Base-by-base conservation (phyloP, 129 eudicot genomes). In the Sambucus nigra region DNA sequence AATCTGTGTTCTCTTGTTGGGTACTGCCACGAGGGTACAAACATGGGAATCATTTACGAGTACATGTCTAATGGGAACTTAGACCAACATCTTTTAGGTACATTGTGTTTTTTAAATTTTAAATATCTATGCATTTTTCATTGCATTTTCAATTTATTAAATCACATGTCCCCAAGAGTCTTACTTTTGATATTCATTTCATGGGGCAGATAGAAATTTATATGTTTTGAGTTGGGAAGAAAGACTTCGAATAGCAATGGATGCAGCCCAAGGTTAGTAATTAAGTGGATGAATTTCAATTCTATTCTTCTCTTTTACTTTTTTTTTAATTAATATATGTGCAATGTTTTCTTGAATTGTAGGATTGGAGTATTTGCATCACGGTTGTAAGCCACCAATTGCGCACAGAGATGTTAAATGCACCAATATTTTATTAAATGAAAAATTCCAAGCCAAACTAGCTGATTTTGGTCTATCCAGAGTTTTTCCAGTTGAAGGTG, bases 361-460 rank as follows among this genome's bases (percentile, higher is more conserved):
- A 82, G 86, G 92, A 14, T 58, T 82, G 54, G 75, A 68, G 64
- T 82, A 82, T 69, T 39, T 82, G 55, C 86, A 82, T 63, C 69
- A 74, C 61, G 92, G 86, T 39, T 77, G 82, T 74, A 52, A 61
- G 56, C 79, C 76, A 28, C 70, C 93, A 0, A 75, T 75, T n/a
- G 63, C 74, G 23, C 85, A 81, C 44, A 70, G 91, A 74, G 85
- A 81, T 60, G 53, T 81, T 20, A 77, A 73, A 61, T 27, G 76
- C 25, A 67, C 56, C 63, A 74, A 78, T 32, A 78, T 77, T 44
- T 68, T 82, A 65, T 25, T 82, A 24, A 59, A 66, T 7, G 73
- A 55, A 20, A 50, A 68, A 6, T 71, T 70, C 33, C 82, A 78
- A 55, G 86, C 86, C 6, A 78, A 82, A 51, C 45, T 82, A 24